Evolutionary conservation across 257 asterid genomes (phyloP).

Genomic region (Fraxinus cuspidata): DNA sequence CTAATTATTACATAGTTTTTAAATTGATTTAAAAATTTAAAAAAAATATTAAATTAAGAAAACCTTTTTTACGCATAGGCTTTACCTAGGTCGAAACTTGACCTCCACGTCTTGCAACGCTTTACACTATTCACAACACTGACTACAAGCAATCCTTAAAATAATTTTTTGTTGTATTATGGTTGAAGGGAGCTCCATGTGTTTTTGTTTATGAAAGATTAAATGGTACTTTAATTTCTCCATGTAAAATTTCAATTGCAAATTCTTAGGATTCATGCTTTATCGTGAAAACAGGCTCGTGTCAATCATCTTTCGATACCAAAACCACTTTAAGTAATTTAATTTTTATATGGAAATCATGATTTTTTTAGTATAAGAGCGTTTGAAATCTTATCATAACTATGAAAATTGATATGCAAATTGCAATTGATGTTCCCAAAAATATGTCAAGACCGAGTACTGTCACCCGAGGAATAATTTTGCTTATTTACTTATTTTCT

Average conservation of each 20-base stretch:
- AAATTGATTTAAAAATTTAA: no score
- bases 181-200: slow-evolving; percentile 48
- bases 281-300: background rate
- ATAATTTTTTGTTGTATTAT: slow-evolving; percentile 24
- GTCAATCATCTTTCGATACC: background rate
- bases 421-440: no score
- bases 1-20: no score
- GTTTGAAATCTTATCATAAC: background rate
- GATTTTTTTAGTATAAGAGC: background rate
- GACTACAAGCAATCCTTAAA: slow-evolving; percentile 25
- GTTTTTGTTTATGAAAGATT: slow-evolving; percentile 24
- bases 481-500: no score
- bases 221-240: slow-evolving; percentile 11
- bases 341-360: background rate
- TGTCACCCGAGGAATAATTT: no score
- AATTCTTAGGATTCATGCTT: slow-evolving; percentile 27
- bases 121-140: no score
- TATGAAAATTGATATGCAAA: background rate
- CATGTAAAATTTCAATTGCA: background rate
- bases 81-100: no score
- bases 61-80: no score
- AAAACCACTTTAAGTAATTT: background rate
- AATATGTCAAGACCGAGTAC: no score
- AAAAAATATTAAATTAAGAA: no score
- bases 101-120: no score